Evolutionary conservation across 106 monocot genomes (phyloP).

Genomic region (Posidonia australis): DNA sequence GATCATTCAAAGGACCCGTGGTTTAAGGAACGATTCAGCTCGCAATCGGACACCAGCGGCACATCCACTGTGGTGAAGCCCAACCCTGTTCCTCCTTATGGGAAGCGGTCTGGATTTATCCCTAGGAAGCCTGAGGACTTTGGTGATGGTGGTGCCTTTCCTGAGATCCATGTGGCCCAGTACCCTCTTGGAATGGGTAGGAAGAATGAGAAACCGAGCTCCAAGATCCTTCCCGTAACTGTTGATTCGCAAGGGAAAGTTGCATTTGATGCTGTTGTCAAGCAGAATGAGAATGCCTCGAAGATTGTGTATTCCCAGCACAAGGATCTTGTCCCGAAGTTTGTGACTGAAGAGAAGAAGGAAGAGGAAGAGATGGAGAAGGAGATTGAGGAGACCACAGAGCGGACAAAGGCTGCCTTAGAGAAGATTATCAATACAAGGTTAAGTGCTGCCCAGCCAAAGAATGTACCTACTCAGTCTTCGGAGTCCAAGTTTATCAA

Average conservation of each 20-base stretch:
- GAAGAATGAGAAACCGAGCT: slow-evolving; percentile 62
- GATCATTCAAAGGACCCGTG: slow-evolving; percentile 86
- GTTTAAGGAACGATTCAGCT: slow-evolving; percentile 85
- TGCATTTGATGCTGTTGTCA: slow-evolving; percentile 69
- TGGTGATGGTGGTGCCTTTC: slow-evolving; percentile 98
- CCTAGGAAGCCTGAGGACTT: slow-evolving; percentile 81
- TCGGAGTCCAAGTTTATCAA: slow-evolving; percentile 83
- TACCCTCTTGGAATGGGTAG: slow-evolving; percentile 93
- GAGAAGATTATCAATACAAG: slow-evolving; percentile 91
- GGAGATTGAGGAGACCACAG: slow-evolving; percentile 79
- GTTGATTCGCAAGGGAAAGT: slow-evolving; percentile 89
- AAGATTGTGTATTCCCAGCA: slow-evolving; percentile 91
- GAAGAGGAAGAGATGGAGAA: slow-evolving; percentile 54
- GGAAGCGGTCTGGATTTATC: slow-evolving; percentile 77
- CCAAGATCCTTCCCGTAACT: slow-evolving; percentile 79
- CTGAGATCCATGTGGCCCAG: slow-evolving; percentile 92
- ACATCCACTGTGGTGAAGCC: slow-evolving; percentile 15
- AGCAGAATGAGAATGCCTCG: slow-evolving; percentile 75
- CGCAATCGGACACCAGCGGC: slow-evolving; percentile 9
- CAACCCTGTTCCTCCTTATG: slow-evolving; percentile 57
- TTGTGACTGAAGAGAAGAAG: slow-evolving; percentile 19
- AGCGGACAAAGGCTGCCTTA: slow-evolving; percentile 66
- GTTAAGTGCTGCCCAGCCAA: slow-evolving; percentile 88
- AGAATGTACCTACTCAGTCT: slow-evolving; percentile 76
- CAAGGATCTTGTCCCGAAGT: slow-evolving; percentile 75